Conservation (phyloP, 495 filamentous ascomycete species). For the Sporormia fimetaria region DNA sequence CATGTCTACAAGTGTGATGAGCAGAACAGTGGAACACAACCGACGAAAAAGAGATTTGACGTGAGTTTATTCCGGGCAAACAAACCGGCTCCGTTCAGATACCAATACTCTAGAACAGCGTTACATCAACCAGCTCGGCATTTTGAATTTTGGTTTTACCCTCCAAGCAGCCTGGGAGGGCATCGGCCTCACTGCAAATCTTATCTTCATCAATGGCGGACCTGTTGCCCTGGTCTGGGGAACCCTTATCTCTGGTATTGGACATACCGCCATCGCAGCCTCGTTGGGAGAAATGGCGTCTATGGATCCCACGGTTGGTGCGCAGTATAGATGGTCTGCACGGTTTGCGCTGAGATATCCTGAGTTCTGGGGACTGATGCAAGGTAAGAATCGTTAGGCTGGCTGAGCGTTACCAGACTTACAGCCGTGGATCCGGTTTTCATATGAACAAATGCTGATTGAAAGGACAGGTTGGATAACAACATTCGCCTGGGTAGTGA, state of each 20-base stretch:
- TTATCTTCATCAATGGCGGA: constrained; percentile 25
- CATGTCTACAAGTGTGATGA: no score
- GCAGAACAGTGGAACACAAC: no score
- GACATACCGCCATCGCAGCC: constrained; percentile 19
- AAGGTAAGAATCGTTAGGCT: constrained; percentile 3
- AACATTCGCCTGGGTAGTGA: constrained; percentile 12
- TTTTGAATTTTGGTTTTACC: constrained; percentile 18
- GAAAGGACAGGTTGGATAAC: constrained; percentile 23
- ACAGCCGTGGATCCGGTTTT: no score
- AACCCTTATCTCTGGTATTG: constrained; percentile 19
- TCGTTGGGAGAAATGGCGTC: constrained; percentile 33
- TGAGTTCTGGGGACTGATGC: constrained; percentile 21
- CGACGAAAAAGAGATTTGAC: no score
- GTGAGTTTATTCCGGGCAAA: no score
- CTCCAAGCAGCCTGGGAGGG: constrained; percentile 25
- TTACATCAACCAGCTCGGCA: constrained; percentile 13
- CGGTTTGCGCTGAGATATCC: constrained; percentile 33
- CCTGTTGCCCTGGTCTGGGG: constrained; percentile 30
- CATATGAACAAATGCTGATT: no score
- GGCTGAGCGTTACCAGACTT: neutral
- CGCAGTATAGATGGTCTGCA: constrained; percentile 10
- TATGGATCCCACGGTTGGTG: constrained; percentile 18
- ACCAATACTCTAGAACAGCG: no score
- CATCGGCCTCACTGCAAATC: constrained; percentile 15
- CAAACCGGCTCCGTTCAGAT: no score